Base-by-base conservation (phyloP, 805 yeast species). In the Myxozyma neglecta region DNA sequence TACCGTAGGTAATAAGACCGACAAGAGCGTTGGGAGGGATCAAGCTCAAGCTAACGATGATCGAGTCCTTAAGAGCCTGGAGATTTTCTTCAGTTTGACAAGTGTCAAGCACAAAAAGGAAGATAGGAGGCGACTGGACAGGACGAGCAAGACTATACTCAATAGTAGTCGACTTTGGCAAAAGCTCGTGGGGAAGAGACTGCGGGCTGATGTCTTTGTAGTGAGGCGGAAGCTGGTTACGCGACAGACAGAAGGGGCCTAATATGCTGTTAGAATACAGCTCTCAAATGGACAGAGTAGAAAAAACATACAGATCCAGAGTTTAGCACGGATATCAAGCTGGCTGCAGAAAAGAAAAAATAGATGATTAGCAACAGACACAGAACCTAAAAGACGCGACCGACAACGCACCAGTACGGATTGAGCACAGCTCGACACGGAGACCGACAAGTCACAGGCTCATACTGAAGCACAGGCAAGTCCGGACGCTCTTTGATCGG, bases 31-130 rank as follows among this genome's bases (percentile, higher is more conserved):
- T 90, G 46, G 96, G 94, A 14, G 98, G 98, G 70, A 93, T 82
- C 69, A 89, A 77, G 53, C 88, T 81, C 68, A 92, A 79, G 1
- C 94, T 85, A 57, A 88, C 82, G 53, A 89, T 82, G 70, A 91
- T 80, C 39, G 93, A 81, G 68, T 89, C 96, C 71, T 89, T 90
- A 75, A 92, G 80, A 1, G 96, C 89, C 72, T 85, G 84, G 70
- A 92, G 80, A 72, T 90, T 91, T 69, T 91, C 97, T 60, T 84
- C 86, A 71, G 91, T 96, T 76, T 93, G 93, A 74, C 97, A 90
- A 65, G 90, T 77, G 74, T 92, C 98, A 66, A 92, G 85, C 36
- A 90, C 91, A 71, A 89, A 90, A 60, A 90, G 76, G 74, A 90
- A 92, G 51, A 90, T 83, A 9, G 97, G 97, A 8, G 97, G 97